Conservation (phyloP, 345 rosid genomes). For the Turnera subulata region DNA sequence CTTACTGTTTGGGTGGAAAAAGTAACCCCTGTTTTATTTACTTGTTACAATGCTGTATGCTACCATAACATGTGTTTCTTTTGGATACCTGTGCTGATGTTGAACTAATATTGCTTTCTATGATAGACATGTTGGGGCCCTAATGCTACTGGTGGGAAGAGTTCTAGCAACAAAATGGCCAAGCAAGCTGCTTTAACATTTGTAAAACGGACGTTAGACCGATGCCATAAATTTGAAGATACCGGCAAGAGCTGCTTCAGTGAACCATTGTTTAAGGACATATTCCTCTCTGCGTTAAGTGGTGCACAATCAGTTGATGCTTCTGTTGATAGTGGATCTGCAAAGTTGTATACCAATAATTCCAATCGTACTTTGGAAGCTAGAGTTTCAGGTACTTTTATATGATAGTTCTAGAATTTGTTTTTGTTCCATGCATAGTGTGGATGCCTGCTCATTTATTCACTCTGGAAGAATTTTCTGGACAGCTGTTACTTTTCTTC, state of each 20-base stretch:
- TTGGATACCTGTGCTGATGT: background rate
- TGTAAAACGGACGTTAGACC: conserved; percentile 66
- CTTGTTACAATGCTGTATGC: conserved; percentile 2
- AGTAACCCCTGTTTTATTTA: conserved; percentile 1
- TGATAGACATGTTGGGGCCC: conserved; percentile 65
- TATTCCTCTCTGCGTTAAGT: conserved; percentile 43
- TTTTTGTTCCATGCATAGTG: background rate
- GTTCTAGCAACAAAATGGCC: conserved; percentile 69
- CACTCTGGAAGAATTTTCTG: conserved; percentile 1
- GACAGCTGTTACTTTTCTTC: background rate
- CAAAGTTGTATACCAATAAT: conserved; percentile 22
- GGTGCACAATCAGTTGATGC: conserved; percentile 35
- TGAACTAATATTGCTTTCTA: conserved; percentile 12
- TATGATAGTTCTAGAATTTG: conserved; percentile 12
- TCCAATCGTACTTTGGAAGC: conserved; percentile 29
- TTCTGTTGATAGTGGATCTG: conserved; percentile 47
- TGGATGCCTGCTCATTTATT: background rate
- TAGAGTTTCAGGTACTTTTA: conserved; percentile 37
- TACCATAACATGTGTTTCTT: background rate
- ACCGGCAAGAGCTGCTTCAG: conserved; percentile 81
- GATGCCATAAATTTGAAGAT: conserved; percentile 68
- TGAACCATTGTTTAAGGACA: conserved; percentile 64
- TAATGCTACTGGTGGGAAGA: conserved; percentile 61
- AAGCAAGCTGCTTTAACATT: conserved; percentile 82
- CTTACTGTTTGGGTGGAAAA: too few species aligned